Evolutionary conservation across 1,139 yeast species (phyloP), one percentile per base, ranked within the genome.

Genomic region (Protomyces gravidus): DNA sequence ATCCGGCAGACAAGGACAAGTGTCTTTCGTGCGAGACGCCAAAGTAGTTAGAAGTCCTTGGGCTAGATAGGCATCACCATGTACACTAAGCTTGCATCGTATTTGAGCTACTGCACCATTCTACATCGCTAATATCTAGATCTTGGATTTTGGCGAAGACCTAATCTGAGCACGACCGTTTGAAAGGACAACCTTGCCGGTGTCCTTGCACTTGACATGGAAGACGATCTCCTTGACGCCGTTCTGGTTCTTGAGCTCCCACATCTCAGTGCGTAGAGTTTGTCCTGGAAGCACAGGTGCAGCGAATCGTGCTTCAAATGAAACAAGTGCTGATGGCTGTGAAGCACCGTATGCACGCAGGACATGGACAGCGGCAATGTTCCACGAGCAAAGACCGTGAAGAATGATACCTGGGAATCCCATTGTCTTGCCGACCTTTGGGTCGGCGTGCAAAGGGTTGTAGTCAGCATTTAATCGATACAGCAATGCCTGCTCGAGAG

Each of bases 371-470:
- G 58, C 58, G 26, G 51, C 51, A 45, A 32, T 40, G 47, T 53
- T 53, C 58, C 58, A 53, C 1, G 58, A 45, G 27, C 51, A 45
- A 13, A 53, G 46, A 17, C 58, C 58, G 28, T 53, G 58, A 6
- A 53, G 39, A 30, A 53, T 53, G 39, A 53, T 51, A 32, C 58
- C 58, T 17, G 47, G 47, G 47, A 53, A 53, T 1, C 58, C 58
- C 58, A 53, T 53, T 15, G 45, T 33, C 47, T 45, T 46, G 36
- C 58, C 58, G 21, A 39, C 50, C n/a, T 32, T 27, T 6, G 58
- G 58, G 28, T 53, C 58, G n/a, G 58, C 58, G 26, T 53, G 58
- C 49, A 53, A 50, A 1, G 58, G 58, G n/a, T 53, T 53, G 51
- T 53, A 53, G 40, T 53, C 58, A 7, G 58, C 58, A 27, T 53